Evolutionary conservation across 2,329 filamentous ascomycete species (phyloP), one percentile per base, ranked within the genome.

Genomic region (Aspergillus pseudoterreus): DNA sequence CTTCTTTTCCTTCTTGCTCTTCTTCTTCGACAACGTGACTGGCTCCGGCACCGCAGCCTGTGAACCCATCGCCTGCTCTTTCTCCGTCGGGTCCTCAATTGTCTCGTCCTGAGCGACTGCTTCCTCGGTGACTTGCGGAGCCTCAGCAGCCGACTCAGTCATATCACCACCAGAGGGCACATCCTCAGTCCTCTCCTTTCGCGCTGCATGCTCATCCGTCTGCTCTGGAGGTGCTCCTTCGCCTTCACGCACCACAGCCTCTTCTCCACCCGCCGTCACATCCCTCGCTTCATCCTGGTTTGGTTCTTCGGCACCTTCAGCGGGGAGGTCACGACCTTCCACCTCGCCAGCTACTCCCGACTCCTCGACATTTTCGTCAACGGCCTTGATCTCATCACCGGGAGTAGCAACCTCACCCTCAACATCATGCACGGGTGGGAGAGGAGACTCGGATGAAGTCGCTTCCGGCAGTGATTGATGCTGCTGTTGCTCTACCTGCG

Each of bases 401-500:
- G 59, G 52, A 57, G 52, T 49, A 33, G 24, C 38, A 21, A 49
- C 41, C 15, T 54, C 49, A 53, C 43, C 15, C 45, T 56, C 50
- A 47, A 55, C 59, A 49, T 68, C 61, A 69, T 55, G 60, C 58
- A 59, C 64, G 63, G 55, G 58, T 45, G 60, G 63, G 63, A 60
- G 59, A 62, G 61, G 62, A 64, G 56, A 65, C 59, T 62, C 62
- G 62, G 56, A 65, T 58, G 61, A 62, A 64, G 55, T 64, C 58
- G 64, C 61, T 64, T 63, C 6, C 10, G 27, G 27, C 27, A 30
- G 27, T 30, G 27, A 30, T 30, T 30, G 27, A 30, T 30, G 8
- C 27, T 30, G 62, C 55, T 67, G 59, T 62, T 67, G 63, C 63
- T 72, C 68, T 71, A 73, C 69, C 71, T 74, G 71, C 68, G 66